Conservation (phyloP, 441 rosid genomes). For the Cnidoscolus chayamansa region DNA sequence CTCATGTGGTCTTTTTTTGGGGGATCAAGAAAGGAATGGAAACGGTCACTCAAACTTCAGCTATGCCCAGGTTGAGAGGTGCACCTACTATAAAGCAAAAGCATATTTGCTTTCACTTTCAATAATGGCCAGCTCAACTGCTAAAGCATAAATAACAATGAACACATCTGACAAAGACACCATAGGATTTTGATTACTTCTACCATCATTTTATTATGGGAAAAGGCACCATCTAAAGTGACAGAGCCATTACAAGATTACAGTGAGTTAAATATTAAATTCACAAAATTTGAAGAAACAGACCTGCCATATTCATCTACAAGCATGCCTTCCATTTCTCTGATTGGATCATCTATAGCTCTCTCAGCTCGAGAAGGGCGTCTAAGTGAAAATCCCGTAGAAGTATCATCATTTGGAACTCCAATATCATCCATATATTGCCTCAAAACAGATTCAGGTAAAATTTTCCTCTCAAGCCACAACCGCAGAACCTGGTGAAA, state of each 20-base stretch:
- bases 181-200: no score
- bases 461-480: slow-evolving; percentile 93
- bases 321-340: slow-evolving; percentile 99
- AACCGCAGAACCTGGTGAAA: slow-evolving; percentile 64
- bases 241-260: neutral
- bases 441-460: slow-evolving; percentile 71
- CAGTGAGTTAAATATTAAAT: neutral
- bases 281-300: slow-evolving; percentile 12
- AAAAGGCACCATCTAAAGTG: neutral
- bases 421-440: slow-evolving; percentile 81
- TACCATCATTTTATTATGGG: neutral
- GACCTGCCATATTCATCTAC: slow-evolving; percentile 99
- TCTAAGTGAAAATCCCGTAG: slow-evolving; percentile 55
- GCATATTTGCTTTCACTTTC: no score
- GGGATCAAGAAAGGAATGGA: no score
- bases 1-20: no score
- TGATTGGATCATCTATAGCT: slow-evolving; percentile 87
- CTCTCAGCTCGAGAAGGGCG: slow-evolving; percentile 94
- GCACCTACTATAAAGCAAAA: no score
- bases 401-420: slow-evolving; percentile 65
- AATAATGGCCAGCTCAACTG: no score
- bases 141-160: no score
- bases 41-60: no score
- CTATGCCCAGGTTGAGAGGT: no score
- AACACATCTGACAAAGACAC: no score